A percentile compares a stretch with the other conserved stretches of the same genome.
phyloP scores from a whole-genome alignment of 441 rosid species.

The Syzygium syzygioides region DNA sequence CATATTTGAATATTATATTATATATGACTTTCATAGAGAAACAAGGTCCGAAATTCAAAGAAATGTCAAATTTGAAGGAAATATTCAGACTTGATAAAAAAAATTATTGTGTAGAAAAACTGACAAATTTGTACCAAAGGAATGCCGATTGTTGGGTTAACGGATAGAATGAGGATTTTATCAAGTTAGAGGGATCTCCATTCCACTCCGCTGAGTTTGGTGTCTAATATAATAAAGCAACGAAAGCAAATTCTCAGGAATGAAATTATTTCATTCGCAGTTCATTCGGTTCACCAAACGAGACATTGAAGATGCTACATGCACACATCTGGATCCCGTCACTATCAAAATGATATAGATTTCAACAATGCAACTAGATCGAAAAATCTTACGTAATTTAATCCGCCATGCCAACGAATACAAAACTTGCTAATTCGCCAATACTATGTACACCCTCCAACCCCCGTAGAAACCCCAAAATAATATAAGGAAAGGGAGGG shows the following conservation, averaged over 20 bases:
- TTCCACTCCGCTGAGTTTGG: too few species aligned
- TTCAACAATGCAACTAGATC: too few species aligned
- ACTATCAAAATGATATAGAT: too few species aligned
- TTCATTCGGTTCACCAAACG: neutral
- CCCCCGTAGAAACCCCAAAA: neutral
- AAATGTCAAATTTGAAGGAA: too few species aligned
- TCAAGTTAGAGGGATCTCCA: neutral
- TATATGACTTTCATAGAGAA: too few species aligned
- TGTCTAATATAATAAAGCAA: neutral
- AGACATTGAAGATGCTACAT: neutral
- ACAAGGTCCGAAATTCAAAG: too few species aligned
- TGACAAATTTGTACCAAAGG: too few species aligned
- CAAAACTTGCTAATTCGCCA: neutral
- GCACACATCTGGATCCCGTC: too few species aligned
- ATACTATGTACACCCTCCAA: neutral
- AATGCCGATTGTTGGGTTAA: neutral
- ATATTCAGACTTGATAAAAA: too few species aligned
- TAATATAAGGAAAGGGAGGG: neutral
- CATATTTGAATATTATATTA: too few species aligned
- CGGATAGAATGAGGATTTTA: neutral
- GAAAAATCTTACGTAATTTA: neutral
- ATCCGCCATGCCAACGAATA: neutral
- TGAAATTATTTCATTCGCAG: neutral
- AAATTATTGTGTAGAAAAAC: too few species aligned
- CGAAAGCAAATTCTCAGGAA: neutral